Base-by-base conservation (phyloP, 305 asterid genomes). In the Rubia occidens region DNA sequence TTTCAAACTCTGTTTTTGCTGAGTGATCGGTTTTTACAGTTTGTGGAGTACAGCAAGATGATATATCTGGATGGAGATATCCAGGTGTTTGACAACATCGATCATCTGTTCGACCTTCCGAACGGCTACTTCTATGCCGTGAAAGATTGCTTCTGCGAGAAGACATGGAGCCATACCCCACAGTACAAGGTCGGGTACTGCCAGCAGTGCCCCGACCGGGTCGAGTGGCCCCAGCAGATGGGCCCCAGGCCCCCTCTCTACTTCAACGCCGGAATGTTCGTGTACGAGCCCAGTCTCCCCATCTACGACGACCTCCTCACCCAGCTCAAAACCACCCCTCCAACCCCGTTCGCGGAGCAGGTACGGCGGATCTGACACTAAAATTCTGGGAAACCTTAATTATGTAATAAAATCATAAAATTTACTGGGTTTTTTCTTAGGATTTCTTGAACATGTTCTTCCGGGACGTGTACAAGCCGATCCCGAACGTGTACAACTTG, bases 261-360 rank as follows among this genome's bases (percentile, higher is more conserved):
- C 66, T 82, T 82, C 70, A 84, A 84, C 37, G 88, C 85, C 15
- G 86, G 88, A 14, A 74, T 82, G 84, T 78, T 84, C 21, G 77
- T 84, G 2, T 84, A 66, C 26, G 83, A 82, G 76, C 88, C 88
- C 0, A 69, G 76, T 67, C 71, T 79, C 2, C 70, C 76, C 1
- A 70, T 75, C 0, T 84, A 81, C 45, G 71, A 78, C 39, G 78
- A 79, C 66, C 86, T 84, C 47, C 26, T 81, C 64, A 44, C 67
- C 11, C 78, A 76, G 2, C 79, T 84, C 71, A 51, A 76, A 4
- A 42, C 73, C 71, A 82, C 79, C 39, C 81, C 85, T 11, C 70
- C 84, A 3, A 80, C 88, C 1, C 69, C 85, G 3, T 84, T 82
- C 58, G 88, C 88, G 0, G 88, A 84, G 72, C 86, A 82, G 82